Base-by-base conservation (phyloP, 208 protist genomes). In the Leishmania lainsoni region DNA sequence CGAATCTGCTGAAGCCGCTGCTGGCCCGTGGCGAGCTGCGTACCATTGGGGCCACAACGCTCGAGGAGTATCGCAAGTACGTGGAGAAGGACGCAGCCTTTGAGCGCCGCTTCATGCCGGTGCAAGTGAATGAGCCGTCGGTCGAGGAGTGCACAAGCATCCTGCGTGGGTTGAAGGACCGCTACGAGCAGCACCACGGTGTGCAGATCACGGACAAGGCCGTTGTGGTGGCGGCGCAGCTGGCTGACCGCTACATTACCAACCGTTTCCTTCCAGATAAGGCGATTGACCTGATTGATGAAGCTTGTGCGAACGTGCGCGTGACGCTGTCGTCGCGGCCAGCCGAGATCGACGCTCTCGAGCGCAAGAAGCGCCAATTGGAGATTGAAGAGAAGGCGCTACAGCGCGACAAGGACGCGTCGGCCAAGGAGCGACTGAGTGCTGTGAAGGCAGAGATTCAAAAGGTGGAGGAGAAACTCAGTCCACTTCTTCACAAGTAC, bases 191-290 rank as follows among this genome's bases (percentile, higher is more conserved):
- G 54, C 96, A 98, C 81, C 97, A 99, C 85, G 97, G 97, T 71
- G 95, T 95, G 51, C 83, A 94, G 65, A 98, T 99, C 83, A 94
- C 89, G 45, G 97, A 99, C 86, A 90, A 95, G 80, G 96, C 97
- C 5, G 87, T 99, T 16, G 95, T 99, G n/a, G 92, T 93, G 75
- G 94, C 97, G 45, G 94, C 96, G 16, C 92, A 97, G 75, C 90
- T 97, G 85, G 94, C 94, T 29, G 84, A 99, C 81, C 91, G 99
- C 10, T 99, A 99, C 89, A 99, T 99, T 74, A 93, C 97, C 0
- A 95, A 99, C 54, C 91, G 99, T n/a, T 99, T 99, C 81, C 87
- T 99, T n/a, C 99, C 99, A 10, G 99, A 99, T 86, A 99, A 99
- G 89, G 98, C 99, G 0, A 99, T 99, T 75, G 99, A 99, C 87